phyloP scores from a whole-genome alignment of 2,329 filamentous ascomycete genomes.

The Alternaria postmessia region DNA sequence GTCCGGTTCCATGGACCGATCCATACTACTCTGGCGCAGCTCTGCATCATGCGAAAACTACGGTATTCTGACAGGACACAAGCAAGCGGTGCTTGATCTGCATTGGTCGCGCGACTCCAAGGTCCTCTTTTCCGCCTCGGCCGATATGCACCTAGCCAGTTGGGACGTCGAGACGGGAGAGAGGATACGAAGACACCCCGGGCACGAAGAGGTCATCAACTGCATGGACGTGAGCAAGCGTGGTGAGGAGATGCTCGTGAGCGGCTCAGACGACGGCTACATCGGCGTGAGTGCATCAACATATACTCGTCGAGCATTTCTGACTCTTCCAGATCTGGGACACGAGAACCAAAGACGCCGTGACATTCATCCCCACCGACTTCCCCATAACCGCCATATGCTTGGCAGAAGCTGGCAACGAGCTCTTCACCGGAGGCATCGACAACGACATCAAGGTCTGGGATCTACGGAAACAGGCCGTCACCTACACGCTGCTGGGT shows the following conservation, averaged over 20 bases:
- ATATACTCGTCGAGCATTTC: background rate
- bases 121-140: slow-evolving; percentile 89
- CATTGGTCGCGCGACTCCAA: slow-evolving; percentile 97
- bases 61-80: slow-evolving; percentile 85
- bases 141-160: slow-evolving; percentile 90
- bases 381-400: slow-evolving; percentile 92
- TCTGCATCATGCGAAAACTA: slow-evolving; percentile 96
- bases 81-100: slow-evolving; percentile 87
- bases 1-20: slow-evolving; percentile 93
- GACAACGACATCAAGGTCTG: slow-evolving; percentile 98
- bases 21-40: slow-evolving; percentile 91
- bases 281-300: slow-evolving; percentile 66
- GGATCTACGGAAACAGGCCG: slow-evolving; percentile 91
- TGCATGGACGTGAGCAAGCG: slow-evolving; percentile 85
- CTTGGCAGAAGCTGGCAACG: slow-evolving; percentile 92
- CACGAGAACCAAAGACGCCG: slow-evolving; percentile 85
- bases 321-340: slow-evolving; percentile 77
- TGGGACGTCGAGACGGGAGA: slow-evolving; percentile 95
- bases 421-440: slow-evolving; percentile 92
- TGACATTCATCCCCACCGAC: slow-evolving; percentile 87
- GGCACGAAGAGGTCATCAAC: slow-evolving; percentile 97
- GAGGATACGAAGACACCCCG: slow-evolving; percentile 88
- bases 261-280: slow-evolving; percentile 90
- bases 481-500: slow-evolving; percentile 86
- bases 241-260: slow-evolving; percentile 89